Evolutionary conservation across 345 rosid genomes (phyloP).

Genomic region (Lepidium sativum): DNA sequence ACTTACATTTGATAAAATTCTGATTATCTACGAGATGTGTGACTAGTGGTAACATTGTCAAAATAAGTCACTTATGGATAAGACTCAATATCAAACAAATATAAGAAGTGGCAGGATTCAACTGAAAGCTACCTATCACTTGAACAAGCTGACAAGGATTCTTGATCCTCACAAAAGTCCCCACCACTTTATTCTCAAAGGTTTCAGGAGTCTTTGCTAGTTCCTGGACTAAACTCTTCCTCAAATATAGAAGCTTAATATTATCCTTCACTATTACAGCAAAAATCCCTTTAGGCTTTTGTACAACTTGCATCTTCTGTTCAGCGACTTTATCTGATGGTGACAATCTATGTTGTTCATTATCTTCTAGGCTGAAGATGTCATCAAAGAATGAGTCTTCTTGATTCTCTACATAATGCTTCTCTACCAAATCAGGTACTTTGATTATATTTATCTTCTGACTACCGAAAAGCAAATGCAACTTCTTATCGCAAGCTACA

Average conservation of each 20-base stretch:
- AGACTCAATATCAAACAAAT: not conserved
- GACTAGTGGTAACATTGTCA: not conserved
- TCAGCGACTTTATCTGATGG: constrained; percentile 15
- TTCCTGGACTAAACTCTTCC: constrained; percentile 49
- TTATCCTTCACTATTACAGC: constrained; percentile 60
- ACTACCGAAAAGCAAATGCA: constrained; percentile 46
- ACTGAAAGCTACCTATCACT: constrained; percentile 44
- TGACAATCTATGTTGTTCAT: constrained; percentile 19
- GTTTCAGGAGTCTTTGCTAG: constrained; percentile 42
- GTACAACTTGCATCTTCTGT: constrained; percentile 17
- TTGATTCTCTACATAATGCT: constrained; percentile 59
- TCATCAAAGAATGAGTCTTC: constrained; percentile 33
- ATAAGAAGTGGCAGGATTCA: not conserved
- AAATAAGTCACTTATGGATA: not conserved
- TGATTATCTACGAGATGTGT: not conserved
- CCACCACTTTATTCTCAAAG: constrained; percentile 48
- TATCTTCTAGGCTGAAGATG: constrained; percentile 30
- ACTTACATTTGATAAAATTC: not conserved
- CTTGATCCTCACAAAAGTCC: constrained; percentile 62
- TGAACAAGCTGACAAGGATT: constrained; percentile 54
- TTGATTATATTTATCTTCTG: constrained; percentile 33
- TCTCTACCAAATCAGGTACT: constrained; percentile 50
- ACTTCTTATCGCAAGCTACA: constrained; percentile 45
- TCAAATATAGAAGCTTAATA: constrained; percentile 59
- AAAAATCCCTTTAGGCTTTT: constrained; percentile 36